A percentile compares a stretch with the other conserved stretches of the same genome.
These are phyloP conservation scores for Xylaria curta DNA, from an alignment of 495 filamentous ascomycete species.

Conservation along the genomic window DNA sequence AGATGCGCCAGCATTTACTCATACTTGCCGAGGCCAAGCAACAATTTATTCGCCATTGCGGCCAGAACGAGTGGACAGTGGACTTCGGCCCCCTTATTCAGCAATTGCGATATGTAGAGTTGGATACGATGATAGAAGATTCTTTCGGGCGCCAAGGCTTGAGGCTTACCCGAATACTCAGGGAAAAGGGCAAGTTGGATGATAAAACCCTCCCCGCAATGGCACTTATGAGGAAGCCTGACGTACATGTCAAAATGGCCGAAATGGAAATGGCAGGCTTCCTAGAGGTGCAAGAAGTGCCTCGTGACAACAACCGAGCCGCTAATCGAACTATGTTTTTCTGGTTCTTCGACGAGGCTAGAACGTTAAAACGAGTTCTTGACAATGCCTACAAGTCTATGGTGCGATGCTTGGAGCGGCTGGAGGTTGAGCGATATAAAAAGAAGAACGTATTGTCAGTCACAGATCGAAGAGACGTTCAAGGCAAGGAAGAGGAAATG, in stretches of 20 bases:
- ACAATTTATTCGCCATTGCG: slow-evolving; percentile 69
- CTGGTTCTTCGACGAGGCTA: slow-evolving; percentile 85
- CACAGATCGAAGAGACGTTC: slow-evolving; percentile 80
- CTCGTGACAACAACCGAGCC: slow-evolving; percentile 77
- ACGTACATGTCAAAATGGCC: slow-evolving; percentile 79
- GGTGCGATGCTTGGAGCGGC: slow-evolving; percentile 80
- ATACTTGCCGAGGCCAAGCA: slow-evolving; percentile 75
- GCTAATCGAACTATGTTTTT: slow-evolving; percentile 83
- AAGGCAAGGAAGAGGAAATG: slow-evolving; percentile 77
- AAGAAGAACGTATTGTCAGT: slow-evolving; percentile 73
- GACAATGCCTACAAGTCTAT: slow-evolving; percentile 86
- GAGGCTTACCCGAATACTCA: slow-evolving; percentile 80
- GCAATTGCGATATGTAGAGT: slow-evolving; percentile 71
- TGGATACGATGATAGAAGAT: slow-evolving; percentile 78
- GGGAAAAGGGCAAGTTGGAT: slow-evolving; percentile 86
- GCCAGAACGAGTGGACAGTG: slow-evolving; percentile 77
- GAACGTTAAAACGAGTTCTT: slow-evolving; percentile 67
- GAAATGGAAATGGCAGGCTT: slow-evolving; percentile 83
- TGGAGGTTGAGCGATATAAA: slow-evolving; percentile 71
- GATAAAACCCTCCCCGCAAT: slow-evolving; percentile 81
- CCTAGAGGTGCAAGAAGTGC: slow-evolving; percentile 90
- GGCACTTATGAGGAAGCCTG: slow-evolving; percentile 77
- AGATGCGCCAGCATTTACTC: slow-evolving; percentile 70
- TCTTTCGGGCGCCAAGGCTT: slow-evolving; percentile 76
- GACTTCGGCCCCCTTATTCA: slow-evolving; percentile 74